These are phyloP conservation scores for Leptosphaerulina australis DNA, from an alignment of 2,329 filamentous ascomycete species.

Conservation along the genomic window DNA sequence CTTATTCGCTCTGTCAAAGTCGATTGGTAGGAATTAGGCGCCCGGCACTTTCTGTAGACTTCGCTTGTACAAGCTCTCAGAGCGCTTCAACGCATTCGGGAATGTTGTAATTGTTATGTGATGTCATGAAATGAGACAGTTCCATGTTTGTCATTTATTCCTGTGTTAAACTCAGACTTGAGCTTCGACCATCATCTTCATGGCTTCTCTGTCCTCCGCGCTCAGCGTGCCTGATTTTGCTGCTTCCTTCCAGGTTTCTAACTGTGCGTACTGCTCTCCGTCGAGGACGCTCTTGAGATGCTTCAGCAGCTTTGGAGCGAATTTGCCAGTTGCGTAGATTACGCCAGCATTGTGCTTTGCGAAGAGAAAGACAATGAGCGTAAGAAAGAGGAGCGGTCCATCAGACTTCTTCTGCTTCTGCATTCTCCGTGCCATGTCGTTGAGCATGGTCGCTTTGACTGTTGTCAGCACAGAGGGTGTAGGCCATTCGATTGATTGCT, in stretches of 20 bases:
- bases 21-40: constrained; percentile 4
- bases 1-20: constrained; percentile 6
- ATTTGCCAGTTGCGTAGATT: constrained; percentile 51
- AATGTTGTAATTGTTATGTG: too few relatives aligned
- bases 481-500: constrained; percentile 34
- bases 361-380: constrained; percentile 42
- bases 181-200: constrained; percentile 40
- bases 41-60: not conserved
- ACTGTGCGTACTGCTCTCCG: constrained; percentile 32
- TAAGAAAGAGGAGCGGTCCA: constrained; percentile 47
- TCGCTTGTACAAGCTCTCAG: too few relatives aligned
- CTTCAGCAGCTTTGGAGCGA: constrained; percentile 49
- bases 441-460: constrained; percentile 35
- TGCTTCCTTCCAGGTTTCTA: constrained; percentile 48
- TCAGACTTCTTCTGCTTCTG: constrained; percentile 44
- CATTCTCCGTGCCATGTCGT: constrained; percentile 44
- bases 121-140: too few relatives aligned
- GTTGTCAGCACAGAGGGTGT: constrained; percentile 13
- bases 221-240: constrained; percentile 43
- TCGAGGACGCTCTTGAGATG: constrained; percentile 35
- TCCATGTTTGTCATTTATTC: not conserved
- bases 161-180: not conserved
- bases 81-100: too few relatives aligned
- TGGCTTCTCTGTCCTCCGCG: constrained; percentile 40
- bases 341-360: constrained; percentile 41